Conservation (phyloP, 1,284 basidiomycete genomes). For the Ustilago sp. region DNA sequence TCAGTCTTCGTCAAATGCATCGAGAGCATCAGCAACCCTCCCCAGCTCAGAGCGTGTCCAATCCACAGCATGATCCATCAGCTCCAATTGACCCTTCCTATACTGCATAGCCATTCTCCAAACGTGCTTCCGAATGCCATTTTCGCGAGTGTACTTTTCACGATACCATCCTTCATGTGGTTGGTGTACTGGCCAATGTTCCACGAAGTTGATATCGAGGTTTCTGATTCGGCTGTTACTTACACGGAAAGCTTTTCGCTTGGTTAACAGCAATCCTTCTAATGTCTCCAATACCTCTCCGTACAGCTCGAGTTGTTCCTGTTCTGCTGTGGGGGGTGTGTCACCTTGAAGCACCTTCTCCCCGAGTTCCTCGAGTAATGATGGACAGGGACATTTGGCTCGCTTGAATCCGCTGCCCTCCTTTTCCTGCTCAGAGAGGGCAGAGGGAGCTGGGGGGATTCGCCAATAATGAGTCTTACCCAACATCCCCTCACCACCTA, state of each 20-base stretch:
- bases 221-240: conserved; percentile 17
- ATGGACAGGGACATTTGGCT: conserved; percentile 21
- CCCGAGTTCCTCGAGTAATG: conserved; percentile 20
- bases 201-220: not conserved
- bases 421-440: not conserved
- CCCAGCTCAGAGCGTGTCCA: conserved; percentile 46
- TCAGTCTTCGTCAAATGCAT: conserved; percentile 15
- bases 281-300: conserved; percentile 30
- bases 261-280: conserved; percentile 34
- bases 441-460: not conserved
- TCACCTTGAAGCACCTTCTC: conserved; percentile 5
- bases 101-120: conserved; percentile 29
- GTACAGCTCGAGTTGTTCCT: conserved; percentile 20
- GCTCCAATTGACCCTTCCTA: conserved; percentile 30
- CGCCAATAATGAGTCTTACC: conserved; percentile 36
- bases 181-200: not conserved
- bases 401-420: not conserved
- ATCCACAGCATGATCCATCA: conserved; percentile 39
- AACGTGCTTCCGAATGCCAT: conserved; percentile 10
- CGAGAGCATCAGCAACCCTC: conserved; percentile 28
- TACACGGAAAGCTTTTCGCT: conserved; percentile 37
- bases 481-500: conserved; percentile 15
- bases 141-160: not conserved
- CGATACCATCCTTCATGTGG: conserved; percentile 11
- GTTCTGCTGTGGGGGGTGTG: not conserved